phyloP scores from a whole-genome alignment of 345 rosid species.

The Melaleuca quinquenervia region DNA sequence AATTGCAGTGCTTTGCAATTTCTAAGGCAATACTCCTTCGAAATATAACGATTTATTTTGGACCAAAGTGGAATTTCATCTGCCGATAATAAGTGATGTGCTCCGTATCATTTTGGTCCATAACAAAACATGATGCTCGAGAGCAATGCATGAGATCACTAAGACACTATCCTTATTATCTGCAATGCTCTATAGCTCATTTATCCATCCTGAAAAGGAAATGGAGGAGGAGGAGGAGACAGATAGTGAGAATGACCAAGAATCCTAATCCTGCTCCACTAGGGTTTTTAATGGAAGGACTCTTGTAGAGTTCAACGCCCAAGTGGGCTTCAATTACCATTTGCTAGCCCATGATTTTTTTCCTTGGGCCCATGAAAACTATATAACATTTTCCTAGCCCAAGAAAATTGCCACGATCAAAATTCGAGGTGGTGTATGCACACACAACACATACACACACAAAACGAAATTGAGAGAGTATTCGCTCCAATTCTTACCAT shows the following conservation, averaged over 20 bases:
- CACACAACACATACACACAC: neutral
- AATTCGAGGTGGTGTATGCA: too few relatives aligned
- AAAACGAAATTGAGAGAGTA: neutral
- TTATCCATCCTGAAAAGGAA: neutral
- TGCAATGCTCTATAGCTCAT: neutral
- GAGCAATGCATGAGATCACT: neutral
- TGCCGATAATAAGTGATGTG: neutral
- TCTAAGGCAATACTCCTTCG: neutral
- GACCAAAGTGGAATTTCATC: neutral
- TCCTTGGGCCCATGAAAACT: neutral
- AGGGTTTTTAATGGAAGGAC: neutral
- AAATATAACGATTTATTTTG: neutral
- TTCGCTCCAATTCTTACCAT: neutral
- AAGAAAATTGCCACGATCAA: neutral
- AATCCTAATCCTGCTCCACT: neutral
- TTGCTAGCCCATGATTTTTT: neutral
- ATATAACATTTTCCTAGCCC: neutral
- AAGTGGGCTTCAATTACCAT: neutral
- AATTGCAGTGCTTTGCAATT: neutral
- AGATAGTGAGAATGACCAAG: neutral
- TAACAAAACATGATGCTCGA: neutral
- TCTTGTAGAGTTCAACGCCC: neutral
- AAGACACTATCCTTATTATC: neutral
- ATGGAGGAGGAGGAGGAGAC: neutral
- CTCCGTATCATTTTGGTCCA: fast-evolving